These are phyloP conservation scores for Plantago coronopus DNA, from an alignment of 305 asterid species.

Conservation along the genomic window DNA sequence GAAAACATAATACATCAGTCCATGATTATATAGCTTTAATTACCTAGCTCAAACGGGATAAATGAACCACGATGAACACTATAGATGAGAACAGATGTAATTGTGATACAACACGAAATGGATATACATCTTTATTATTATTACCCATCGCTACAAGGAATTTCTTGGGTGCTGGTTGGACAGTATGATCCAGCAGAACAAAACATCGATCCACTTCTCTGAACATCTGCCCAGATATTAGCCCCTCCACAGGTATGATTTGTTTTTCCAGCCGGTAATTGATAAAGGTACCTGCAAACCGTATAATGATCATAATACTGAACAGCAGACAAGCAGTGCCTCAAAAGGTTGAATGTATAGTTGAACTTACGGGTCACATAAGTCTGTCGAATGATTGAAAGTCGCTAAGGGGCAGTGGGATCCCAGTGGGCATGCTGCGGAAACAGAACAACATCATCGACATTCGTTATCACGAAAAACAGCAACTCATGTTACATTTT, in stretches of 20 bases:
- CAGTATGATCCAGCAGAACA: slow-evolving; percentile 86
- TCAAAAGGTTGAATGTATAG: too few species aligned
- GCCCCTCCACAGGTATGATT: slow-evolving; percentile 94
- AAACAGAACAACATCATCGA: background rate
- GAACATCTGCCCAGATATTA: slow-evolving; percentile 76
- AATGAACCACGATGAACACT: too few species aligned
- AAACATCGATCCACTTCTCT: slow-evolving; percentile 61
- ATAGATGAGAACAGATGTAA: too few species aligned
- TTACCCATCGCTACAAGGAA: slow-evolving; percentile 72
- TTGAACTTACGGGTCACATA: slow-evolving; percentile 36
- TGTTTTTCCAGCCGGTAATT: slow-evolving; percentile 54
- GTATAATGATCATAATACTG: background rate
- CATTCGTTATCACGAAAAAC: background rate
- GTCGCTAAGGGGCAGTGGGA: slow-evolving; percentile 73
- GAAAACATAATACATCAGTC: background rate
- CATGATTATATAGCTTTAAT: too few species aligned
- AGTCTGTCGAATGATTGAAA: slow-evolving; percentile 54
- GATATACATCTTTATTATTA: background rate
- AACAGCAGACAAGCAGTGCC: too few species aligned
- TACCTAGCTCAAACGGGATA: too few species aligned
- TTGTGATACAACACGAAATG: background rate
- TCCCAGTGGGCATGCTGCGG: slow-evolving; percentile 86
- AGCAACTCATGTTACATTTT: background rate
- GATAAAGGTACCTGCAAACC: slow-evolving; percentile 63
- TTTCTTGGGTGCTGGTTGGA: slow-evolving; percentile 53